Conservation (phyloP, 1,139 yeast species). For the Ogataea hybrid region DNA sequence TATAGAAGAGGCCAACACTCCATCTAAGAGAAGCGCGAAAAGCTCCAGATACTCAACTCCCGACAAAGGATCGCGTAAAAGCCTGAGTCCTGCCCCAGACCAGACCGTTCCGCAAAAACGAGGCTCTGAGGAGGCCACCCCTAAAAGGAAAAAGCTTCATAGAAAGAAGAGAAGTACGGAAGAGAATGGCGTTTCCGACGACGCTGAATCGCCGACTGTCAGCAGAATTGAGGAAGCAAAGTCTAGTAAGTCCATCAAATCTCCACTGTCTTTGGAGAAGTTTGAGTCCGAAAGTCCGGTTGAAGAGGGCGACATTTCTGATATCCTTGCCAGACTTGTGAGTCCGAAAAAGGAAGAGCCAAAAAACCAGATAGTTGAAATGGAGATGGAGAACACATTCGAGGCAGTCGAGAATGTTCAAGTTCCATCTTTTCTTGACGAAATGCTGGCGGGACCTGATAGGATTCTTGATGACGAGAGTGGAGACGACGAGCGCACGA, state of each 20-base stretch:
- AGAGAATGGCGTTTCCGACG: slow-evolving; percentile 15
- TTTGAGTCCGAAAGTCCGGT: slow-evolving; percentile 19
- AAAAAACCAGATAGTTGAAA: too few relatives aligned
- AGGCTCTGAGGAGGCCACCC: slow-evolving; percentile 11
- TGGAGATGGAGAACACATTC: background rate
- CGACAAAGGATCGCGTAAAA: background rate
- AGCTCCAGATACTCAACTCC: slow-evolving; percentile 20
- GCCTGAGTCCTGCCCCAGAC: slow-evolving; percentile 8
- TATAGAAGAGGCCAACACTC: slow-evolving; percentile 14
- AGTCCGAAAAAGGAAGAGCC: slow-evolving; percentile 1
- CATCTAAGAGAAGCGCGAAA: slow-evolving; percentile 15
- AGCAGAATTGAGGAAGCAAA: background rate
- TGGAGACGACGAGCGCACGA: slow-evolving; percentile 17
- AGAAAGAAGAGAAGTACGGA: slow-evolving; percentile 11
- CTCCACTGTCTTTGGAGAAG: slow-evolving; percentile 21
- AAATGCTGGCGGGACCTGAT: slow-evolving; percentile 12
- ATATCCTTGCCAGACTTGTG: background rate
- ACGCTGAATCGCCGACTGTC: slow-evolving; percentile 13
- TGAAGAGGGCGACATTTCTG: slow-evolving; percentile 3
- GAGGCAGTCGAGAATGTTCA: background rate
- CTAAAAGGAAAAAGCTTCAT: slow-evolving; percentile 16
- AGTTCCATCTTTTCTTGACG: slow-evolving; percentile 3
- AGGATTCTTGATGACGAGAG: slow-evolving; percentile 9
- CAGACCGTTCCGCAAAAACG: slow-evolving; percentile 18
- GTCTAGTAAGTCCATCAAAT: slow-evolving; percentile 5